Percentiles rank a stretch among this genome's conserved stretches.
phyloP scores from a whole-genome alignment of 805 yeast species.

The Candida takata region DNA sequence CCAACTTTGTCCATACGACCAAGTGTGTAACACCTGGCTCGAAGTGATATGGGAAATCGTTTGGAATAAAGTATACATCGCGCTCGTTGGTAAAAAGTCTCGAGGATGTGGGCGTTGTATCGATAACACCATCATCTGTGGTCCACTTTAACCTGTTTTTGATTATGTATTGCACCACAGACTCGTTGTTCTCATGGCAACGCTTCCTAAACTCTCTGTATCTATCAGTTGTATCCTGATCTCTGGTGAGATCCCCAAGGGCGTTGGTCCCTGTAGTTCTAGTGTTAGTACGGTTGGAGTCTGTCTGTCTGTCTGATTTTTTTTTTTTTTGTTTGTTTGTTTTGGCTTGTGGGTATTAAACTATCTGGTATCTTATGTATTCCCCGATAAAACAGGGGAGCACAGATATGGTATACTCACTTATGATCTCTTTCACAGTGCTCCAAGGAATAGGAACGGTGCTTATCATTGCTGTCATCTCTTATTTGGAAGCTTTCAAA shows the following conservation, averaged over 20 bases:
- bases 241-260: constrained; percentile 32
- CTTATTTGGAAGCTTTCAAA: no score
- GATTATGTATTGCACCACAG: constrained; percentile 44
- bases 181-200: constrained; percentile 28
- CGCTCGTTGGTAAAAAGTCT: constrained; percentile 20
- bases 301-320: no score
- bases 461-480: no score
- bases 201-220: constrained; percentile 41
- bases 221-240: constrained; percentile 32
- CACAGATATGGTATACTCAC: no score
- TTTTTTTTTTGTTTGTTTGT: no score
- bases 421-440: not conserved
- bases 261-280: constrained; percentile 4
- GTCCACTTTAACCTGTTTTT: constrained; percentile 46
- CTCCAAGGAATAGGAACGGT: no score
- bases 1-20: constrained; percentile 60
- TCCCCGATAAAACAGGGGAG: no score
- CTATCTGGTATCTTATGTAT: no score
- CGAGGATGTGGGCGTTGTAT: constrained; percentile 15
- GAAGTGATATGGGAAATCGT: constrained; percentile 65
- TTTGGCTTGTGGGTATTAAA: no score
- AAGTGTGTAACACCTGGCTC: constrained; percentile 46
- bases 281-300: no score
- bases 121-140: constrained; percentile 18
- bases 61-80: constrained; percentile 36